Percentiles rank a stretch among this genome's conserved stretches.
Evolutionary conservation across 345 rosid genomes (phyloP).

Genomic region (Corchorus capsularis): DNA sequence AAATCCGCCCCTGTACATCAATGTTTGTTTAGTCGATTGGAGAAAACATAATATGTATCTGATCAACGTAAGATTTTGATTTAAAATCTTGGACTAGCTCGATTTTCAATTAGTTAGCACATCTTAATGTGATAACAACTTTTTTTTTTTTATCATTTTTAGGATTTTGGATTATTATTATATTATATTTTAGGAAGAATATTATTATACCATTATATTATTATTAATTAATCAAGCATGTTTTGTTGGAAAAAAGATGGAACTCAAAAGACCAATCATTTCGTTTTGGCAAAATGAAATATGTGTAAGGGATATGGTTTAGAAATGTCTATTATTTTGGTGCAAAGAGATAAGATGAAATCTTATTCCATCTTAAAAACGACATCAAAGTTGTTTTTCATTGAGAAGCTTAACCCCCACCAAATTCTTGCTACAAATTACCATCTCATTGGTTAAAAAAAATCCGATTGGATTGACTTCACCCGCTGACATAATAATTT

Average conservation of each 20-base stretch:
- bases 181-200: too few species aligned
- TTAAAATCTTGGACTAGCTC: too few species aligned
- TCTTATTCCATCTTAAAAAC: neutral
- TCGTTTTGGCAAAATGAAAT: neutral
- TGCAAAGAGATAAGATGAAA: conserved; percentile 11
- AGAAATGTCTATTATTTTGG: neutral
- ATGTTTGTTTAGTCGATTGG: too few species aligned
- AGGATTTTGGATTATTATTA: too few species aligned
- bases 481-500: too few species aligned
- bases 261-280: neutral
- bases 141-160: too few species aligned
- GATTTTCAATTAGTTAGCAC: too few species aligned
- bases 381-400: neutral
- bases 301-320: neutral
- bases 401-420: neutral
- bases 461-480: neutral
- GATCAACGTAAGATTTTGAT: too few species aligned
- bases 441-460: neutral
- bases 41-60: too few species aligned
- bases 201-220: too few species aligned
- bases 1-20: too few species aligned
- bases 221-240: neutral
- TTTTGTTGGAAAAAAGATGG: neutral
- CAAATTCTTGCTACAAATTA: conserved; percentile 8
- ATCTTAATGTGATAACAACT: too few species aligned